Conservation (phyloP, 2,329 filamentous ascomycete genomes). For the Penicillium glabrum region DNA sequence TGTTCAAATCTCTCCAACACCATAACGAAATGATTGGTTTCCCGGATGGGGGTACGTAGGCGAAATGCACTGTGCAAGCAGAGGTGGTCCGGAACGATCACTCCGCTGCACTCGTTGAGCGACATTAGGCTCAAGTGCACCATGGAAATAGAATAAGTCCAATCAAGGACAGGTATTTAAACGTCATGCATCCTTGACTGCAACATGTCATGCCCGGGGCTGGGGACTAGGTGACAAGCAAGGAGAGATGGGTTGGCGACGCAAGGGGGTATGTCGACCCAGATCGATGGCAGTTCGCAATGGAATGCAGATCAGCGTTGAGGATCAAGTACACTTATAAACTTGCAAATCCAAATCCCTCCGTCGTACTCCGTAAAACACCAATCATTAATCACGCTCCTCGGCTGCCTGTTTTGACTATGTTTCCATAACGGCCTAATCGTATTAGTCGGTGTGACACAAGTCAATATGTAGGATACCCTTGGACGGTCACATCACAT, state of each 20-base stretch:
- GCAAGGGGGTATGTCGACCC: conserved; percentile 20
- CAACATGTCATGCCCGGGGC: conserved; percentile 14
- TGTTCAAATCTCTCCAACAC: background rate
- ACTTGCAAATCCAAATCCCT: background rate
- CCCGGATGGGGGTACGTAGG: no score
- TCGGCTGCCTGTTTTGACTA: background rate
- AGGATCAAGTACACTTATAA: background rate
- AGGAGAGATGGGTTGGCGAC: conserved; percentile 15
- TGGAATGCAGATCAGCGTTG: conserved; percentile 23
- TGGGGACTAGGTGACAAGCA: conserved; percentile 17
- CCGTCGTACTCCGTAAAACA: background rate
- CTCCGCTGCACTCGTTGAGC: conserved; percentile 8
- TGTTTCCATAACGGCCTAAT: background rate
- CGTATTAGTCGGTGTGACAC: background rate
- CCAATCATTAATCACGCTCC: background rate
- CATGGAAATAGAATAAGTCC: background rate
- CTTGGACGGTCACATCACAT: background rate
- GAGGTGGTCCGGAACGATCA: background rate
- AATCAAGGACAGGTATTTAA: conserved; percentile 8
- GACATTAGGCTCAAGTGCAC: conserved; percentile 3
- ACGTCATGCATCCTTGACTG: conserved; percentile 13
- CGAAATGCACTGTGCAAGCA: background rate
- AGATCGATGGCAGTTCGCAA: conserved; percentile 18
- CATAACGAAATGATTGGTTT: background rate
- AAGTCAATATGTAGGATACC: background rate